Evolutionary conservation across 2,329 filamentous ascomycete species (phyloP).

Genomic region (Paraphaeosphaeria minitans): DNA sequence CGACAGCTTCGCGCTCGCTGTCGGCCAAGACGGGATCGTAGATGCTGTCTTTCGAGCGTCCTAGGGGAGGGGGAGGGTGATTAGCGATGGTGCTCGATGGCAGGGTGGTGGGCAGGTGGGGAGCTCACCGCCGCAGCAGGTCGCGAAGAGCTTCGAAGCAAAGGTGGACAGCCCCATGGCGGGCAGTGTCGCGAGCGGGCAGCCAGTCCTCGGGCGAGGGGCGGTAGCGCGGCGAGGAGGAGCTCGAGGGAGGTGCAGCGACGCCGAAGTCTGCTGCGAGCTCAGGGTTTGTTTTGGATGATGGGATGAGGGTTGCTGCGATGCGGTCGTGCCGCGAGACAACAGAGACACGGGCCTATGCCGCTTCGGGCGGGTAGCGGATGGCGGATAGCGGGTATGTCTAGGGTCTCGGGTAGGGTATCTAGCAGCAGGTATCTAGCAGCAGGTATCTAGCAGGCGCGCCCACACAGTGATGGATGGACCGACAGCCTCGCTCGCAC

Average conservation of each 20-base stretch:
- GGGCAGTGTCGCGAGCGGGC: conserved; percentile 33
- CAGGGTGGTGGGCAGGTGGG: conserved; percentile 1
- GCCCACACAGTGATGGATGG: neutral
- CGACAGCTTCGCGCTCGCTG: conserved; percentile 94
- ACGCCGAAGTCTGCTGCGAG: conserved; percentile 20
- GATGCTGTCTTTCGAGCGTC: conserved; percentile 54
- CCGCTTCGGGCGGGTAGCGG: conserved; percentile 1
- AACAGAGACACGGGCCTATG: conserved; percentile 3
- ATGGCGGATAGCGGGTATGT: no score
- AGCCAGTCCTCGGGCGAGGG: conserved; percentile 24
- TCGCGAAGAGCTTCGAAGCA: conserved; percentile 44
- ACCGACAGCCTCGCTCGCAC: neutral
- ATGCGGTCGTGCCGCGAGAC: conserved; percentile 1
- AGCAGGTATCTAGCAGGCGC: no score
- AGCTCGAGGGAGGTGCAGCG: conserved; percentile 10
- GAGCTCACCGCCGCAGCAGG: conserved; percentile 47
- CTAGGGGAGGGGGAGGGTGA: conserved; percentile 25
- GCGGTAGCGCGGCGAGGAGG: conserved; percentile 1
- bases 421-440: no score
- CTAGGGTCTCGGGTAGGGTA: no score
- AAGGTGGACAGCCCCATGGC: conserved; percentile 46
- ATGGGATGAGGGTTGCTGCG: conserved; percentile 19
- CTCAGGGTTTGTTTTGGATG: conserved; percentile 15
- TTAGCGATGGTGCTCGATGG: conserved; percentile 28
- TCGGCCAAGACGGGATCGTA: conserved; percentile 76